These are phyloP conservation scores for Solanum dulcamara DNA, from an alignment of 257 asterid genomes.

Conservation along the genomic window DNA sequence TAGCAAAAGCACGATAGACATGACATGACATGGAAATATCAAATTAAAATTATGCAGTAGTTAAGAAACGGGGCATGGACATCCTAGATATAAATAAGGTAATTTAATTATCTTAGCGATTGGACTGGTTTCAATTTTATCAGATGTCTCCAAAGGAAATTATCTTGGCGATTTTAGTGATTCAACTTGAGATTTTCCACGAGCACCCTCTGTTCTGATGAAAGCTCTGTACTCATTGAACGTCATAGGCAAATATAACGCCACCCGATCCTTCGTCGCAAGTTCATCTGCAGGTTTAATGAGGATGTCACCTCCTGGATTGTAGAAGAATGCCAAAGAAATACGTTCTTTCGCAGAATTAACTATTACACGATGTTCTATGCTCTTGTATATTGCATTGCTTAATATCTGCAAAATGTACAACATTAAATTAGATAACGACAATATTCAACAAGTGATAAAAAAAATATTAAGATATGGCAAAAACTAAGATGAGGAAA, in stretches of 20 bases:
- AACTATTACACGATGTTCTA: slow-evolving; percentile 35
- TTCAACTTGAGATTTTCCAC: slow-evolving; percentile 30
- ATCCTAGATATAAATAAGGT: no score
- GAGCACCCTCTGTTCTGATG: slow-evolving; percentile 24
- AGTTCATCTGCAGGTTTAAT: slow-evolving; percentile 24
- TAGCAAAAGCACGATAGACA: neutral
- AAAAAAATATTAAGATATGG: neutral
- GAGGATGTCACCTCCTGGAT: slow-evolving; percentile 18
- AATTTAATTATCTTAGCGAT: no score
- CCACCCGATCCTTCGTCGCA: neutral
- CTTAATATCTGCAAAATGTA: slow-evolving; percentile 14
- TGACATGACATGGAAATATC: neutral
- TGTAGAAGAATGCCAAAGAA: slow-evolving; percentile 26
- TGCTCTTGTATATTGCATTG: slow-evolving; percentile 26
- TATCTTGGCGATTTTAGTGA: slow-evolving; percentile 12
- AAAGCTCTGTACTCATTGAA: slow-evolving; percentile 18
- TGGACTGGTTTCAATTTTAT: no score
- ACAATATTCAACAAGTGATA: no score
- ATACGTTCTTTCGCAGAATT: slow-evolving; percentile 23
- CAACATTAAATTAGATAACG: neutral
- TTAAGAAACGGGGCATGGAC: neutral
- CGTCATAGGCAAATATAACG: slow-evolving; percentile 14
- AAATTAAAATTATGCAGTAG: neutral
- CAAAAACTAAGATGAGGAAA: no score
- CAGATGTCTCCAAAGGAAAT: no score